Percentiles rank a stretch among this genome's conserved stretches.
These are phyloP conservation scores for Cicer judaicum DNA, from an alignment of 306 rosid species.

Conservation along the genomic window DNA sequence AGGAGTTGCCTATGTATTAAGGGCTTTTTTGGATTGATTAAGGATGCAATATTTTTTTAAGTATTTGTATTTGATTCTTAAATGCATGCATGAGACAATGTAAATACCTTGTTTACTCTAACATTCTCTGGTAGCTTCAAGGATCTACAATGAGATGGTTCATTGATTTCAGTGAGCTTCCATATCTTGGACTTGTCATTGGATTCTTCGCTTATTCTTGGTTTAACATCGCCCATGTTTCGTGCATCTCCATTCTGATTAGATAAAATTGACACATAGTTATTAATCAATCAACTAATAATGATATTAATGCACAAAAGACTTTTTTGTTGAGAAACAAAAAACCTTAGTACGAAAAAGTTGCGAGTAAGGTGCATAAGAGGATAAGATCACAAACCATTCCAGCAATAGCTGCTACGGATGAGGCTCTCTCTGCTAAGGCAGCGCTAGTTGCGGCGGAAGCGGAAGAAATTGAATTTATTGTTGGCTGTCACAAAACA, in stretches of 20 bases:
- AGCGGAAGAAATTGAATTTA: conserved; percentile 85
- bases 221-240: conserved; percentile 90
- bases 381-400: conserved; percentile 70
- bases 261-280: conserved; percentile 37
- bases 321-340: conserved; percentile 20
- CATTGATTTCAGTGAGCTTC: conserved; percentile 95
- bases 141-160: conserved; percentile 88
- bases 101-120: conserved; percentile 74
- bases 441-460: conserved; percentile 71
- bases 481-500: conserved; percentile 68
- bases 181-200: conserved; percentile 98
- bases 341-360: background rate
- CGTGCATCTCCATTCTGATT: conserved; percentile 88
- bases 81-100: no score
- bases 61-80: background rate
- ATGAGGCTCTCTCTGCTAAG: conserved; percentile 73
- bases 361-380: conserved; percentile 16
- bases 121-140: conserved; percentile 89
- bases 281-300: background rate
- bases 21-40: background rate
- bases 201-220: conserved; percentile 91
- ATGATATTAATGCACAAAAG: background rate
- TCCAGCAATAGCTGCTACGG: conserved; percentile 78
- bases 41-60: background rate
- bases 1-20: no score